These are phyloP conservation scores for Manihot esculenta DNA, from an alignment of 441 rosid genomes.

Conservation along the genomic window DNA sequence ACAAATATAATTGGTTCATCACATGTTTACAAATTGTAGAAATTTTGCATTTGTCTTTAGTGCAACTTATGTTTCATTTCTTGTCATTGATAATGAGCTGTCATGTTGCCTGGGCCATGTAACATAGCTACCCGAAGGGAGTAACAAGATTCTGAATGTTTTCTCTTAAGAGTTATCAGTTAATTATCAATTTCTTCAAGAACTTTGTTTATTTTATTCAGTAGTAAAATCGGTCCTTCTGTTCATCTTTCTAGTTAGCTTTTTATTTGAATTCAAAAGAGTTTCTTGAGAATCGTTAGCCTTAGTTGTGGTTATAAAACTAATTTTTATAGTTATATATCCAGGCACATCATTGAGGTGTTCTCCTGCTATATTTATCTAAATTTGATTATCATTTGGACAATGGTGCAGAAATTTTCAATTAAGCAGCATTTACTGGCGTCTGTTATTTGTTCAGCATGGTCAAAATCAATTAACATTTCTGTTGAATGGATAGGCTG, in stretches of 20 bases:
- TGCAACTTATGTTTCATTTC: background rate
- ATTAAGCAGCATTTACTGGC: background rate
- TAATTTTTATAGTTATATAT: background rate
- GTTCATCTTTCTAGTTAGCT: background rate
- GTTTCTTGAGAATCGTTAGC: background rate
- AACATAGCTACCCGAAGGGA: background rate
- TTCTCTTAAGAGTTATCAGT: too few relatives aligned
- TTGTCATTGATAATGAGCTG: background rate
- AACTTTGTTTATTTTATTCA: background rate
- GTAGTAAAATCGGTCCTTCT: background rate
- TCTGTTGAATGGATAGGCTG: constrained; percentile 46
- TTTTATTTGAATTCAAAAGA: background rate
- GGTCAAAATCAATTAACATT: constrained; percentile 8
- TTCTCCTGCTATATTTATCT: background rate
- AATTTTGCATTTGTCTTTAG: background rate
- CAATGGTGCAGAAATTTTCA: background rate
- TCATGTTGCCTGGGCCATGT: background rate
- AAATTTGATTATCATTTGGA: too few relatives aligned
- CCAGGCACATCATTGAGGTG: background rate
- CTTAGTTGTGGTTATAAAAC: background rate
- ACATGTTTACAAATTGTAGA: background rate
- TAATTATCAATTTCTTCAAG: too few relatives aligned
- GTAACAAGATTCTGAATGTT: background rate
- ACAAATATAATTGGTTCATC: background rate
- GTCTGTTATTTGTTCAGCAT: background rate